Percentiles rank a stretch among this genome's conserved stretches.
phyloP scores from a whole-genome alignment of 148 eudicot genomes.

The Gaultheria prostrata region DNA sequence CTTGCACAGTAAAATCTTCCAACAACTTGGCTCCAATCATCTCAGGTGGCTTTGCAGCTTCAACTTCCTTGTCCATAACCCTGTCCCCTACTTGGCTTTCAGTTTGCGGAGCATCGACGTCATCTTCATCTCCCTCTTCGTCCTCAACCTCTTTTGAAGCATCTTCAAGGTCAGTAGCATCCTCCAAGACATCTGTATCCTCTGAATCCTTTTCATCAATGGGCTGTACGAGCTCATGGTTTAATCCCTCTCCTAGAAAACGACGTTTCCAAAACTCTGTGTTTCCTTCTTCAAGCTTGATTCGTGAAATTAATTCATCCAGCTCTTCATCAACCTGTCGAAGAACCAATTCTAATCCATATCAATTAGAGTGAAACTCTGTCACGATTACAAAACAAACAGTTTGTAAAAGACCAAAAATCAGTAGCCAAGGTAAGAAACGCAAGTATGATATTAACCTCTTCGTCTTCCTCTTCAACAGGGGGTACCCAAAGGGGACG shows the following conservation, averaged over 20 bases:
- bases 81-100: slow-evolving; percentile 66
- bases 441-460: slow-evolving; percentile 41
- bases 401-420: background rate
- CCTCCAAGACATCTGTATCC: slow-evolving; percentile 50
- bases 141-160: slow-evolving; percentile 63
- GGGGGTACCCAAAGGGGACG: slow-evolving; percentile 98
- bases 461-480: slow-evolving; percentile 93
- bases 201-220: slow-evolving; percentile 38
- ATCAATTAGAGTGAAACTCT: slow-evolving; percentile 11
- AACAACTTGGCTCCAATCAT: slow-evolving; percentile 93
- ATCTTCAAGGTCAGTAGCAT: slow-evolving; percentile 61
- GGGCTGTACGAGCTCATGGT: slow-evolving; percentile 34
- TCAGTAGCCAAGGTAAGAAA: slow-evolving; percentile 8
- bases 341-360: background rate
- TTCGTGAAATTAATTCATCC: slow-evolving; percentile 83
- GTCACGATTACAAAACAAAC: background rate
- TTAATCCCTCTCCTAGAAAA: slow-evolving; percentile 81
- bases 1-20: slow-evolving; percentile 60
- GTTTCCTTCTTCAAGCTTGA: slow-evolving; percentile 86
- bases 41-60: slow-evolving; percentile 75
- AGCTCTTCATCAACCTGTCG: slow-evolving; percentile 87
- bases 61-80: slow-evolving; percentile 76
- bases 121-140: slow-evolving; percentile 80
- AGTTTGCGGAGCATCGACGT: slow-evolving; percentile 71
- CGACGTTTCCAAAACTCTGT: slow-evolving; percentile 97